phyloP scores from a whole-genome alignment of 108 stramenopile genomes.

The Heterococcus sp. region DNA sequence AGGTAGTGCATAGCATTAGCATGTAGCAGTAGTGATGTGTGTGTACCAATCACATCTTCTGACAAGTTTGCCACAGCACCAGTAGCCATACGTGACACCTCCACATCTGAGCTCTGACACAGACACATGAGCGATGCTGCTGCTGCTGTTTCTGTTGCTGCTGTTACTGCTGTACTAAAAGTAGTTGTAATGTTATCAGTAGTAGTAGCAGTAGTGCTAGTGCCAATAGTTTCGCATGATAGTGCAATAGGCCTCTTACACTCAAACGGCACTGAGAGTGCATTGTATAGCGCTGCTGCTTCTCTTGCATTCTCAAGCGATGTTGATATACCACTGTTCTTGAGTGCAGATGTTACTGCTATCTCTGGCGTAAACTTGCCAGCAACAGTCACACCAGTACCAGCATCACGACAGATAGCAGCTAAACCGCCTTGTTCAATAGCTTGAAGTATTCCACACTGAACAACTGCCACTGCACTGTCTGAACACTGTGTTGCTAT shows the following conservation, averaged over 20 bases:
- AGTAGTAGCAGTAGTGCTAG: too few species aligned
- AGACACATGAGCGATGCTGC: constrained; percentile 52
- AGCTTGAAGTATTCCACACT: constrained; percentile 40
- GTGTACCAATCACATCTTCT: constrained; percentile 58
- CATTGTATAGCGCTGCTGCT: constrained; percentile 64
- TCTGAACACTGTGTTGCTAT: constrained; percentile 64
- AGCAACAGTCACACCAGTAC: background rate
- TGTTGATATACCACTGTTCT: too few species aligned
- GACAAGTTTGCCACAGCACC: constrained; percentile 70
- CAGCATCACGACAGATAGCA: background rate
- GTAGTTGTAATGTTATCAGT: too few species aligned
- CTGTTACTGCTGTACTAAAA: background rate
- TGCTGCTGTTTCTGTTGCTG: constrained; percentile 14
- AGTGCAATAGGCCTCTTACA: constrained; percentile 53
- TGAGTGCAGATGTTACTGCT: background rate
- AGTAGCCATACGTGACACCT: constrained; percentile 67
- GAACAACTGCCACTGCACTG: constrained; percentile 46
- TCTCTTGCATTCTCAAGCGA: constrained; percentile 72
- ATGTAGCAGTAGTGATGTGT: constrained; percentile 21
- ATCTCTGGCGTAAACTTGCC: background rate
- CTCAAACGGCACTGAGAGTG: constrained; percentile 57
- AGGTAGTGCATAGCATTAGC: constrained; percentile 61
- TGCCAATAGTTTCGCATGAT: too few species aligned
- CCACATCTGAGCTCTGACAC: constrained; percentile 61
- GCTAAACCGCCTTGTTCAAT: constrained; percentile 26